phyloP scores from a whole-genome alignment of 1,284 basidiomycete species.

The Mixia osmundae region DNA sequence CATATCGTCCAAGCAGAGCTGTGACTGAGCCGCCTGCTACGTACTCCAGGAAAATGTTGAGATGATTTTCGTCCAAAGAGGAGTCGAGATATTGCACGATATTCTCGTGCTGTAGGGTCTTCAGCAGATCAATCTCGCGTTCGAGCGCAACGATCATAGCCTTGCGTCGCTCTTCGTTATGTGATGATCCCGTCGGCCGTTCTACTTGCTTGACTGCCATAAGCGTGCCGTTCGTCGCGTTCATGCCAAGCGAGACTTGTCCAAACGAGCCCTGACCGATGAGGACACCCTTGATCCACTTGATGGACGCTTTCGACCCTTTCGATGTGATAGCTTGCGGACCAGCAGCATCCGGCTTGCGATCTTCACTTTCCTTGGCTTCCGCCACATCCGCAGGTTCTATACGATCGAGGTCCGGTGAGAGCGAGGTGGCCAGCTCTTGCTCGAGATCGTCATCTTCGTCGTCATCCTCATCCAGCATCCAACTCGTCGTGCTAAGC shows the following conservation, averaged over 20 bases:
- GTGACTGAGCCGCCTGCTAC: conserved; percentile 94
- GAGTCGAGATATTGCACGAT: conserved; percentile 87
- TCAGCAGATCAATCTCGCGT: conserved; percentile 83
- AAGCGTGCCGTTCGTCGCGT: conserved; percentile 68
- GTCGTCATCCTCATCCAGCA: conserved; percentile 16
- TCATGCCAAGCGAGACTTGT: conserved; percentile 51
- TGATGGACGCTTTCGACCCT: conserved; percentile 28
- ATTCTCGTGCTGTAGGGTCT: conserved; percentile 84
- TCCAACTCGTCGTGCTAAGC: conserved; percentile 24
- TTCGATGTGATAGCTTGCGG: conserved; percentile 13
- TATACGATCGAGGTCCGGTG: no score
- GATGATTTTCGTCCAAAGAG: conserved; percentile 57
- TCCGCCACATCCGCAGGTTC: conserved; percentile 25
- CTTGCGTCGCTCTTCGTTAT: conserved; percentile 81
- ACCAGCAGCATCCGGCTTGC: conserved; percentile 10
- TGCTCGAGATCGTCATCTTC: conserved; percentile 31
- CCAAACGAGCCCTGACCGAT: conserved; percentile 94
- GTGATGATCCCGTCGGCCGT: conserved; percentile 57
- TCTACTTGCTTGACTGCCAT: conserved; percentile 99
- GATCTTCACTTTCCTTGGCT: conserved; percentile 18
- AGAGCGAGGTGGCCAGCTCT: no score
- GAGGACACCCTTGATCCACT: conserved; percentile 97
- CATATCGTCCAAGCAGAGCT: conserved; percentile 74
- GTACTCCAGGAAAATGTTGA: conserved; percentile 98
- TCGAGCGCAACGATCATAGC: conserved; percentile 87